A percentile compares a stretch with the other conserved stretches of the same genome.
phyloP scores from a whole-genome alignment of 805 yeast genomes.

The Yarrowia sp. region DNA sequence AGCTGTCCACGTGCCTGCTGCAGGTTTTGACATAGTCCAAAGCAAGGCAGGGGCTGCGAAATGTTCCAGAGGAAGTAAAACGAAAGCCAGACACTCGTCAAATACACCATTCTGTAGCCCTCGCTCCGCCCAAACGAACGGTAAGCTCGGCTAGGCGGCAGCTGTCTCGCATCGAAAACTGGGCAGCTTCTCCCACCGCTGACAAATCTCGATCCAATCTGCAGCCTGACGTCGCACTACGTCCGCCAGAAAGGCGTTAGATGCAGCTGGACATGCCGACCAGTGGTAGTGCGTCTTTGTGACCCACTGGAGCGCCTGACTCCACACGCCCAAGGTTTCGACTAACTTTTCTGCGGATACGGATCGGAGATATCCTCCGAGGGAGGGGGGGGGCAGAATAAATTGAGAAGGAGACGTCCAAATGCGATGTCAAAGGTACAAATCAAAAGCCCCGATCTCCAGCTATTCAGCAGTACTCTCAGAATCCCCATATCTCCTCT shows the following conservation, averaged over 20 bases:
- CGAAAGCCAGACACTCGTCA: too few relatives aligned
- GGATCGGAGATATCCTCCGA: slow-evolving; percentile 29
- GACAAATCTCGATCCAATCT: neutral
- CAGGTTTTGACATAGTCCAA: neutral
- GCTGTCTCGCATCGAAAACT: neutral
- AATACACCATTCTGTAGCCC: too few relatives aligned
- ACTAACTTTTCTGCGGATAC: neutral
- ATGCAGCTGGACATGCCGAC: neutral
- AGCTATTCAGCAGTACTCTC: too few relatives aligned
- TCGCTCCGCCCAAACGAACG: too few relatives aligned
- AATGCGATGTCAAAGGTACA: neutral
- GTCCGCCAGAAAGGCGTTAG: neutral
- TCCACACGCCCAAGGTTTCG: neutral
- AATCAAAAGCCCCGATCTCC: neutral
- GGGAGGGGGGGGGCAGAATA: too few relatives aligned
- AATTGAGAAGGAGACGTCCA: too few relatives aligned
- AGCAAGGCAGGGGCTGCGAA: too few relatives aligned
- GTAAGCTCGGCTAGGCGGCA: too few relatives aligned
- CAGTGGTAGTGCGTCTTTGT: slow-evolving; percentile 15
- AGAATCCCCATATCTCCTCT: too few relatives aligned
- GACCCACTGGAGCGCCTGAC: slow-evolving; percentile 27
- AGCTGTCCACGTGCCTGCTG: neutral
- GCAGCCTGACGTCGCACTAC: slow-evolving; percentile 5
- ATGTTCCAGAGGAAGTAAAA: too few relatives aligned
- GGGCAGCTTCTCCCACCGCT: neutral